Conservation (phyloP, 2,329 filamentous ascomycete genomes). For the Fusarium sp. region DNA sequence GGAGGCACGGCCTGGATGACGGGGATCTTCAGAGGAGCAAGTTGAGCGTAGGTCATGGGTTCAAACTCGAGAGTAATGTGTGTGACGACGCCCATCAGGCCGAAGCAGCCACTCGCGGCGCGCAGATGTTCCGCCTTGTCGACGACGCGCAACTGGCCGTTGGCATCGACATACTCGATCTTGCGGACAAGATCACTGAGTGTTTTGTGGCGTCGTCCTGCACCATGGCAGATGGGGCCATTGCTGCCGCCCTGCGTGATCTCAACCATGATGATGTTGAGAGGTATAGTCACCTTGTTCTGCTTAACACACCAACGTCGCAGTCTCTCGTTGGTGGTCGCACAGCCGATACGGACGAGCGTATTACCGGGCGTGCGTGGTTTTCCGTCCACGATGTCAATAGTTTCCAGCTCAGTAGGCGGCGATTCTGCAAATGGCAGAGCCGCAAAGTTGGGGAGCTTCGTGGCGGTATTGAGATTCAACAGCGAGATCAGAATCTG, state of each 20-base stretch:
- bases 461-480: background rate
- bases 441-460: conserved; percentile 12
- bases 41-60: conserved; percentile 17
- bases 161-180: conserved; percentile 29
- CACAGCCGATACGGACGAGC: conserved; percentile 23
- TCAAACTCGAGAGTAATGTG: conserved; percentile 30
- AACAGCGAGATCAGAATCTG: conserved; percentile 27
- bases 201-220: conserved; percentile 20
- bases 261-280: conserved; percentile 32
- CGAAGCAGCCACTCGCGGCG: conserved; percentile 31
- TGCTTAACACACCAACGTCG: conserved; percentile 24
- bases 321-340: conserved; percentile 25
- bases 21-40: conserved; percentile 21
- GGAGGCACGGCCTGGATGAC: conserved; percentile 29
- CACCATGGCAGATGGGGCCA: conserved; percentile 29
- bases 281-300: conserved; percentile 18
- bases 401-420: conserved; percentile 15
- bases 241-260: conserved; percentile 30
- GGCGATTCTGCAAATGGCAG: conserved; percentile 11
- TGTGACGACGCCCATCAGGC: conserved; percentile 25
- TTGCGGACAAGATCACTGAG: conserved; percentile 29
- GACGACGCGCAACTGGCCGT: conserved; percentile 11
- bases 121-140: conserved; percentile 16
- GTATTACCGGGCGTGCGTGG: conserved; percentile 12
- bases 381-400: conserved; percentile 1